Percentiles rank a stretch among this genome's conserved stretches.
Evolutionary conservation across 345 rosid species (phyloP).

Genomic region (Sonneratia caseolaris): DNA sequence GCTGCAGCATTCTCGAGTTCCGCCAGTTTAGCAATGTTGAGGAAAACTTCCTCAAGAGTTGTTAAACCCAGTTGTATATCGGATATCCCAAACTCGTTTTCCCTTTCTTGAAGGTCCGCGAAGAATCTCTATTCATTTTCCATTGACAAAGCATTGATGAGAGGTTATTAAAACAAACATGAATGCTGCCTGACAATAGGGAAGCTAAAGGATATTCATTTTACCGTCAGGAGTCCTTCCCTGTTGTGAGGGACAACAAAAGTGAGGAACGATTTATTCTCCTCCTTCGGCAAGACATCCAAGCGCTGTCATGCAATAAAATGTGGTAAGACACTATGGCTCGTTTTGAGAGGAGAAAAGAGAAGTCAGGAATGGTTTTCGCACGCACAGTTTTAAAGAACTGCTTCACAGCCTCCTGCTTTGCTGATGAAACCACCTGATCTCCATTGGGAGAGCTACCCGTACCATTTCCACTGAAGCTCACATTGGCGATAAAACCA

Average conservation of each 20-base stretch:
- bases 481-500: slow-evolving; percentile 71
- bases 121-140: slow-evolving; percentile 35
- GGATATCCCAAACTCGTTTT: slow-evolving; percentile 50
- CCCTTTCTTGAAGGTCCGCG: slow-evolving; percentile 63
- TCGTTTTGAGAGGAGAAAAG: not conserved
- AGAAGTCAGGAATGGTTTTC: not conserved
- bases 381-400: slow-evolving; percentile 63
- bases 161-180: not conserved
- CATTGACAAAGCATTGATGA: not conserved
- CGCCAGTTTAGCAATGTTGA: slow-evolving; percentile 86
- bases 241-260: slow-evolving; percentile 75
- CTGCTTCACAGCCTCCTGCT: slow-evolving; percentile 46
- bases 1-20: slow-evolving; percentile 84
- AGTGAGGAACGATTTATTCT: slow-evolving; percentile 61
- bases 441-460: slow-evolving; percentile 29
- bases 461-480: slow-evolving; percentile 42
- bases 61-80: slow-evolving; percentile 87
- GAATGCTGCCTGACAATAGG: not conserved
- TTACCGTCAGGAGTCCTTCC: slow-evolving; percentile 57
- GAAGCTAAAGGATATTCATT: slow-evolving; percentile 11
- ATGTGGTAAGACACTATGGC: not conserved
- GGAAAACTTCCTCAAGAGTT: slow-evolving; percentile 94
- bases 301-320: slow-evolving; percentile 43
- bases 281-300: slow-evolving; percentile 54
- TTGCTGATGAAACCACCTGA: slow-evolving; percentile 15